Base-by-base conservation (phyloP, 2,329 filamentous ascomycete genomes). In the Stagonosporopsis cucurbitacearum region DNA sequence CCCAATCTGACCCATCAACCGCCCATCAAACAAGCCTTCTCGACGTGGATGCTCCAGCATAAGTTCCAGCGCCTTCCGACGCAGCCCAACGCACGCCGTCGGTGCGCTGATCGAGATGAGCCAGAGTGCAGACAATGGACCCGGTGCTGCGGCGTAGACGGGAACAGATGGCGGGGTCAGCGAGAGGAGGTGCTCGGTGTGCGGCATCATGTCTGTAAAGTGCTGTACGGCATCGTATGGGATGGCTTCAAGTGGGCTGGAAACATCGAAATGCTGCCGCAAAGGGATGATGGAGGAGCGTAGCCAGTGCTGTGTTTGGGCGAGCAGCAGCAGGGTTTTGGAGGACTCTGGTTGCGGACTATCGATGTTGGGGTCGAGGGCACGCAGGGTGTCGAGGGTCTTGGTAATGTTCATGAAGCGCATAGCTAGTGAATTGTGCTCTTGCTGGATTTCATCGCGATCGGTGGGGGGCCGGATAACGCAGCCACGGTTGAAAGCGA, bases 1-100 rank as follows among this genome's bases (percentile, higher is more conserved):
- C 2, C 69, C 72, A 23, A 75, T 62, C 20, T 63, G 54, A 0
- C 70, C 74, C 85, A 85, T 88, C 84, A 91, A 68, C 80, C 90
- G 1, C 84, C 87, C 66, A 84, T 80, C 39, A 74, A 78, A 69
- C 86, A 89, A 2, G 75, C 82, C 19, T 68, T 73, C 19, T 81
- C 85, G 61, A 6, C 71, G 50, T 2, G 72, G 70, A 44, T 67
- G 65, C 17, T 63, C 56, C 4, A 70, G 39, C 55, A 74, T 63
- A 20, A 73, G 47, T 0, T 52, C 55, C 8, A 72, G 59, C 6
- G 71, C 69, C 32, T 59, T 62, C 3, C 63, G 66, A 9, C 71
- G 69, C 5, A 71, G 44, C 2, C 51, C 46, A 15, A 53, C 50
- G 28, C 62, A 67, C 1, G 55, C 42, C 3, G 69, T 62, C 12